phyloP scores from a whole-genome alignment of 371 early-diverging fungal genomes.

The Mortierella sp. region DNA sequence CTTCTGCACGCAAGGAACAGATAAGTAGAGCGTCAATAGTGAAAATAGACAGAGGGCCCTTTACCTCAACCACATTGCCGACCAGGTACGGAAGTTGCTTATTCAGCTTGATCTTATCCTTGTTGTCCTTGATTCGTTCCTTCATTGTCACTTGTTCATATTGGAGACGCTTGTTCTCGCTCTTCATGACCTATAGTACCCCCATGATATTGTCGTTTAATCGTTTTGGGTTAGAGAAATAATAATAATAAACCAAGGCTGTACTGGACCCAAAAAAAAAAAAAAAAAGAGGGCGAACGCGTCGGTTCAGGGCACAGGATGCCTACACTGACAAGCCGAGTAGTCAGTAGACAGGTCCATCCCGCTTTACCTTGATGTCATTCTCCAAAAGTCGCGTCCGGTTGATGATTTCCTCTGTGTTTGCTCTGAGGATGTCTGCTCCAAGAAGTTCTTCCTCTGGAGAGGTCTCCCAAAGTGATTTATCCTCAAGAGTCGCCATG shows the following conservation, averaged over 20 bases:
- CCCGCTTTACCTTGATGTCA: slow-evolving; percentile 86
- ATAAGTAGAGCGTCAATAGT: too few species aligned
- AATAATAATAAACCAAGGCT: neutral
- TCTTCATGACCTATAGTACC: slow-evolving; percentile 82
- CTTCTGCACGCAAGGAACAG: too few species aligned
- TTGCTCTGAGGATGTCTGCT: slow-evolving; percentile 88
- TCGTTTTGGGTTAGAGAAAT: neutral
- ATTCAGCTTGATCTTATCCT: slow-evolving; percentile 99
- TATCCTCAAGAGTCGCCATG: slow-evolving; percentile 76
- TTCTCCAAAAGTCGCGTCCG: slow-evolving; percentile 94
- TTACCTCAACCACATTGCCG: slow-evolving; percentile 98
- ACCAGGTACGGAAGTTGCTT: slow-evolving; percentile 99
- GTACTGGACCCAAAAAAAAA: neutral
- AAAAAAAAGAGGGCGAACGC: neutral
- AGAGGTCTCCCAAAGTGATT: slow-evolving; percentile 70
- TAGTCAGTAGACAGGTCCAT: too few species aligned
- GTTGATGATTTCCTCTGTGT: slow-evolving; percentile 92
- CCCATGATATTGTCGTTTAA: neutral
- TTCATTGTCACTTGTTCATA: slow-evolving; percentile 93
- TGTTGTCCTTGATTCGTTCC: slow-evolving; percentile 98
- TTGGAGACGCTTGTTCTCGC: slow-evolving; percentile 85
- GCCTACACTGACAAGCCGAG: too few species aligned
- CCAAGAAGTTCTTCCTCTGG: slow-evolving; percentile 83
- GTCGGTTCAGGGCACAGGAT: neutral
- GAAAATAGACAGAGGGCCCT: neutral